These are phyloP conservation scores for Tetrapisispora nanseiensis DNA, from an alignment of 805 yeast species.

Conservation along the genomic window DNA sequence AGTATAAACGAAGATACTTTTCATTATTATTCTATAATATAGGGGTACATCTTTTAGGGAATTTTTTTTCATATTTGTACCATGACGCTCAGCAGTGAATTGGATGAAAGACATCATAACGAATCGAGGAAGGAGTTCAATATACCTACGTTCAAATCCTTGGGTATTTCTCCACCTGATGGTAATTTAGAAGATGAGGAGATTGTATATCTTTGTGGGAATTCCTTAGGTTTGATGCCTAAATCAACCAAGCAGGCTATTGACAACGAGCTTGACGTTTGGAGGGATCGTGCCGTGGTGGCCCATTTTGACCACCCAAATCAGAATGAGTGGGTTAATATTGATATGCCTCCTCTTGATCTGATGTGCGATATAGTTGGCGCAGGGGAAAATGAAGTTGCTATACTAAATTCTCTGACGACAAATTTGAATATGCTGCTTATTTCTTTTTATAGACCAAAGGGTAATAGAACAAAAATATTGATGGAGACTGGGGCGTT, in stretches of 20 bases:
- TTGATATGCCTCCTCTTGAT: conserved; percentile 68
- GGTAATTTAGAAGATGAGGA: conserved; percentile 3
- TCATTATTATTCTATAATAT: no score
- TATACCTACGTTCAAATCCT: conserved; percentile 56
- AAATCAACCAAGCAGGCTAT: conserved; percentile 46
- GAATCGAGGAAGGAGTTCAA: conserved; percentile 40
- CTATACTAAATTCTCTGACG: conserved; percentile 80
- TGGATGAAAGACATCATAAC: conserved; percentile 34
- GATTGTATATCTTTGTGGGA: conserved; percentile 73
- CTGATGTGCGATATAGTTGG: conserved; percentile 69
- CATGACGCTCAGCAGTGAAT: conserved; percentile 2
- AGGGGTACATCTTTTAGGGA: no score
- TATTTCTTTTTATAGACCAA: conserved; percentile 65
- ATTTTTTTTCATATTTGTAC: not conserved
- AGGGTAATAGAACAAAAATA: conserved; percentile 46
- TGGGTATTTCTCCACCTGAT: conserved; percentile 36
- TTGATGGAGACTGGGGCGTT: conserved; percentile 80
- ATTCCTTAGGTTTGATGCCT: conserved; percentile 92
- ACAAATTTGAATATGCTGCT: conserved; percentile 69
- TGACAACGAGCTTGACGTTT: conserved; percentile 62
- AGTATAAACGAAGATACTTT: no score
- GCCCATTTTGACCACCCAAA: conserved; percentile 70
- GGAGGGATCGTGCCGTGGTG: conserved; percentile 76
- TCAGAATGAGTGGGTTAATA: conserved; percentile 68
- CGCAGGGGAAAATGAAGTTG: conserved; percentile 66